These are phyloP conservation scores for Arthrobotrys iridis DNA, from an alignment of 2,329 filamentous ascomycete species.

Conservation along the genomic window DNA sequence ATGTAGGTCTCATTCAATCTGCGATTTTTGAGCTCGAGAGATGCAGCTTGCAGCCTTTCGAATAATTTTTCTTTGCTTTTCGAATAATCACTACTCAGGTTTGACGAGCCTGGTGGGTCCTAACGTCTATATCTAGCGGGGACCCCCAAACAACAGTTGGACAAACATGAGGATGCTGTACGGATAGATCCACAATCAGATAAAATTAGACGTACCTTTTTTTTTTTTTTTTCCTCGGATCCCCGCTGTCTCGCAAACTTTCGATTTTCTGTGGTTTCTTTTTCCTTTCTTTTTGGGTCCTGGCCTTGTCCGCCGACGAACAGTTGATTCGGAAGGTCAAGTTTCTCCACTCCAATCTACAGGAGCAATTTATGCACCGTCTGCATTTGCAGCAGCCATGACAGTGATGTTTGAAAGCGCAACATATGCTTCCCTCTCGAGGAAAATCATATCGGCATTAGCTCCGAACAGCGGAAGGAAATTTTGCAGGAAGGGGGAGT, in stretches of 20 bases:
- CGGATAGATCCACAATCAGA: slow-evolving; percentile 13
- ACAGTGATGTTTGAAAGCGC: not conserved
- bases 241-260: not conserved
- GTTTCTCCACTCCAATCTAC: slow-evolving; percentile 9
- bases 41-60: slow-evolving; percentile 39
- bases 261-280: slow-evolving; percentile 9
- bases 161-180: slow-evolving; percentile 7
- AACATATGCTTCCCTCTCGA: not conserved
- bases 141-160: slow-evolving; percentile 18
- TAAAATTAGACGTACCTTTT: slow-evolving; percentile 8
- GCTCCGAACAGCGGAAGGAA: slow-evolving; percentile 12
- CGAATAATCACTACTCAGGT: slow-evolving; percentile 11
- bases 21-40: slow-evolving; percentile 38
- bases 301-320: not conserved
- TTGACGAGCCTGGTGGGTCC: slow-evolving; percentile 8
- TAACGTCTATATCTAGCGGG: not conserved
- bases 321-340: slow-evolving; percentile 38
- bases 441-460: slow-evolving; percentile 9
- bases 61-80: slow-evolving; percentile 23
- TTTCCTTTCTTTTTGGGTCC: slow-evolving; percentile 10
- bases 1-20: slow-evolving; percentile 17
- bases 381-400: slow-evolving; percentile 13
- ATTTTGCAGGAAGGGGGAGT: not conserved
- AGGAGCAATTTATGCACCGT: slow-evolving; percentile 8
- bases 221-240: not conserved